phyloP scores from a whole-genome alignment of 1,284 basidiomycete species.

The Trametes versicolor region DNA sequence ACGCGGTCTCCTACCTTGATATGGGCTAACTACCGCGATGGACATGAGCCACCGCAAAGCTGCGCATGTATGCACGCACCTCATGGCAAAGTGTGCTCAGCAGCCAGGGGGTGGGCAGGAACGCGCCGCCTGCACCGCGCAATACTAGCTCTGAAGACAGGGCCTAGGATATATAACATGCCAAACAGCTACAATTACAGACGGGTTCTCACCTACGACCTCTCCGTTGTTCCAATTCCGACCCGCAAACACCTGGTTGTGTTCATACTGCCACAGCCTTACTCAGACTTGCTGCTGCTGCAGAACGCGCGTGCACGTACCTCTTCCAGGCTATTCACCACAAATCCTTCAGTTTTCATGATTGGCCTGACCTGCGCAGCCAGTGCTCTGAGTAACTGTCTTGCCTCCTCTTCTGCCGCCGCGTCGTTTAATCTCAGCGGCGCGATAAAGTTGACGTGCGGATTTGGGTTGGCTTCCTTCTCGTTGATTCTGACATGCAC shows the following conservation, averaged over 20 bases:
- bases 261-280: conserved; percentile 63
- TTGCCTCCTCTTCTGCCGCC: conserved; percentile 63
- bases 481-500: conserved; percentile 78
- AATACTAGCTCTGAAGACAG: conserved; percentile 72
- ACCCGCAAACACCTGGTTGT: conserved; percentile 79
- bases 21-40: conserved; percentile 68
- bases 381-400: conserved; percentile 75
- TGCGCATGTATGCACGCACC: conserved; percentile 51
- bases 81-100: conserved; percentile 86
- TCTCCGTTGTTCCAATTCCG: conserved; percentile 86
- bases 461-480: conserved; percentile 75
- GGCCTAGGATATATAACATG: background rate
- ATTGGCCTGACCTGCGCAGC: conserved; percentile 84
- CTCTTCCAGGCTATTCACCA: conserved; percentile 83
- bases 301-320: conserved; percentile 47
- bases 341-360: conserved; percentile 82
- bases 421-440: conserved; percentile 56
- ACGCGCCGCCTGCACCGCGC: conserved; percentile 64
- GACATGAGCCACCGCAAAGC: background rate
- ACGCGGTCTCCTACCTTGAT: conserved; percentile 62
- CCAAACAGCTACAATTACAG: background rate
- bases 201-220: conserved; percentile 64
- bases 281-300: background rate
- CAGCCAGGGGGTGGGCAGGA: conserved; percentile 71
- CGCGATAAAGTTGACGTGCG: conserved; percentile 78